These are phyloP conservation scores for Tulasnella sp. DNA, from an alignment of 768 basidiomycete species.

Conservation along the genomic window DNA sequence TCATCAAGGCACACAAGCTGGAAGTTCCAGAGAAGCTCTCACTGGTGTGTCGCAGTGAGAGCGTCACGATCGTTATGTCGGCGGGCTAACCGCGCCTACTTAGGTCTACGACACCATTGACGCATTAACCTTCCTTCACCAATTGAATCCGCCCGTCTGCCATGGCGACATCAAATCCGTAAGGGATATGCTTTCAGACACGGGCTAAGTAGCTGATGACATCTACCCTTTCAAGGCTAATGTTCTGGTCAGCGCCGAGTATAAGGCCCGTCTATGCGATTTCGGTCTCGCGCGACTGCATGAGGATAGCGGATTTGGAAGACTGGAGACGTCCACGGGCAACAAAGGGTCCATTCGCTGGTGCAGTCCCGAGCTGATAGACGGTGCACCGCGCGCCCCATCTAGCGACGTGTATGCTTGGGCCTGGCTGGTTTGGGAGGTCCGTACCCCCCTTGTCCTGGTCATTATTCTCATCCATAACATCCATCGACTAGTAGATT, in stretches of 20 bases:
- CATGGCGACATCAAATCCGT: background rate
- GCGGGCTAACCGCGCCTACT: background rate
- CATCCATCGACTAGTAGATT: background rate
- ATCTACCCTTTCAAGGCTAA: background rate
- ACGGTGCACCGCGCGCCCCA: background rate
- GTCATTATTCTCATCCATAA: background rate
- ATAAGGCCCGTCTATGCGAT: background rate
- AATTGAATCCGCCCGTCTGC: background rate
- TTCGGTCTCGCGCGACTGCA: background rate
- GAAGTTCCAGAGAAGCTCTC: too few relatives aligned
- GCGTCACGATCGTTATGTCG: background rate
- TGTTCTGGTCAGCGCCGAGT: background rate
- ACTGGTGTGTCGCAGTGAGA: background rate
- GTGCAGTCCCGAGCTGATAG: conserved; percentile 1
- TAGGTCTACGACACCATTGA: background rate
- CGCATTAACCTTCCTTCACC: background rate
- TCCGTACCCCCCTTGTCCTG: background rate
- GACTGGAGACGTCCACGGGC: background rate
- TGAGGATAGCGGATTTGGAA: background rate
- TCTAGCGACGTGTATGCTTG: conserved; percentile 1
- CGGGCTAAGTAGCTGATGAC: background rate
- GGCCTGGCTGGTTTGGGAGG: background rate
- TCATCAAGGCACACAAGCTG: too few relatives aligned
- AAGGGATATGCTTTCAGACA: background rate
- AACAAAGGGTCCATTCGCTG: conserved; percentile 5